Conservation (phyloP, 768 basidiomycete species). For the Termitomyces sp. region DNA sequence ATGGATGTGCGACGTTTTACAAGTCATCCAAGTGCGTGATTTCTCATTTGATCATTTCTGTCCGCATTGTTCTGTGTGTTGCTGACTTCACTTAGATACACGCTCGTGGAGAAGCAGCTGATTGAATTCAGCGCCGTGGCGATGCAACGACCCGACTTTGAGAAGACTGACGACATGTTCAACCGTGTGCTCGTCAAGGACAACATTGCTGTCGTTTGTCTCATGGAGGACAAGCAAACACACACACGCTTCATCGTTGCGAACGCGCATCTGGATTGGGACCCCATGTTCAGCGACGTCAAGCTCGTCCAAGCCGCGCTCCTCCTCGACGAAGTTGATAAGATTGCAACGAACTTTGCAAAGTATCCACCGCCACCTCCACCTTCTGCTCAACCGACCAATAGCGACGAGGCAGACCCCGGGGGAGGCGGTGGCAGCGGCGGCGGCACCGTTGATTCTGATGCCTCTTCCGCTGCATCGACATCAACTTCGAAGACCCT, state of each 20-base stretch:
- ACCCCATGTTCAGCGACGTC: constrained; percentile 89
- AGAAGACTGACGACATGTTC: constrained; percentile 99
- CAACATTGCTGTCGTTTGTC: constrained; percentile 83
- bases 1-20: constrained; percentile 97
- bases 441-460: constrained; percentile 3
- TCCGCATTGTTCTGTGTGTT: not conserved
- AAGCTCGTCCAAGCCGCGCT: constrained; percentile 96
- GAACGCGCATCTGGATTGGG: constrained; percentile 93
- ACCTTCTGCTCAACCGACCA: constrained; percentile 20
- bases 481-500: constrained; percentile 15
- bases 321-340: constrained; percentile 89
- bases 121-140: constrained; percentile 93
- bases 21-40: constrained; percentile 76
- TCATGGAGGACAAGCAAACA: constrained; percentile 83
- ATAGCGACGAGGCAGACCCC: constrained; percentile 18
- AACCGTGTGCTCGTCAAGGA: constrained; percentile 96
- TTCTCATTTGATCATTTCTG: constrained; percentile 2
- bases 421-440: constrained; percentile 8
- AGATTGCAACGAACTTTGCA: constrained; percentile 81
- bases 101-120: constrained; percentile 88
- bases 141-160: constrained; percentile 90
- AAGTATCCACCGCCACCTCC: constrained; percentile 67
- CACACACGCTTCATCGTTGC: constrained; percentile 87
- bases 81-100: constrained; percentile 54
- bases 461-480: not conserved